phyloP scores from a whole-genome alignment of 306 rosid genomes.

The Psophocarpus tetragonolobus region DNA sequence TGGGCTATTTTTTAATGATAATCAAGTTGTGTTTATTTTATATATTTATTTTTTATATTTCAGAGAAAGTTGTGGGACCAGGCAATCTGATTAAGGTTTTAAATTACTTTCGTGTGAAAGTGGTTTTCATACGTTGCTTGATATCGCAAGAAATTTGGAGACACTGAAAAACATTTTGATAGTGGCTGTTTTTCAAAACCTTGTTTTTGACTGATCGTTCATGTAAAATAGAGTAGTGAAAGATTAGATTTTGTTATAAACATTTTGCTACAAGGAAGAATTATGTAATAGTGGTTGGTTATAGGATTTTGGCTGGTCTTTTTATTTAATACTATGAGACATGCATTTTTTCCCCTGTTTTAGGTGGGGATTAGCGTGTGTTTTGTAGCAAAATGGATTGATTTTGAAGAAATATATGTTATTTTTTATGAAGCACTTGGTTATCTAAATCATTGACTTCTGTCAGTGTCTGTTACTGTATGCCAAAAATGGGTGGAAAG shows the following conservation, averaged over 20 bases:
- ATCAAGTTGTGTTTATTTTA: neutral
- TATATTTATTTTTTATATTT: neutral
- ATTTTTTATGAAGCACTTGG: neutral
- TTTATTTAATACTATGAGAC: neutral
- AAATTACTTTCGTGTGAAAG: neutral
- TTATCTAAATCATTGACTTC: too few species aligned
- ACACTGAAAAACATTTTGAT: neutral
- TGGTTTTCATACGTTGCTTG: neutral
- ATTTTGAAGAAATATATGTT: neutral
- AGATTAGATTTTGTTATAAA: neutral
- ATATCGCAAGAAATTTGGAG: neutral
- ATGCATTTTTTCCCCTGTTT: neutral
- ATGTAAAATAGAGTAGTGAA: neutral
- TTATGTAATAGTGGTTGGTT: neutral
- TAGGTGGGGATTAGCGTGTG: neutral
- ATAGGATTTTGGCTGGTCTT: neutral
- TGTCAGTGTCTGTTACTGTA: neutral
- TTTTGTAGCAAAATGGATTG: neutral
- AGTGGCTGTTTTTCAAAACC: neutral
- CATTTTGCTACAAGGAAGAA: neutral
- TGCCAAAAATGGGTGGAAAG: neutral
- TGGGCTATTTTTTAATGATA: neutral
- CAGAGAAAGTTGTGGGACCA: neutral
- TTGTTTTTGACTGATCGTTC: neutral
- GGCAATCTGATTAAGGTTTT: neutral